phyloP scores from a whole-genome alignment of 306 rosid genomes.

The Carpinus viminea region DNA sequence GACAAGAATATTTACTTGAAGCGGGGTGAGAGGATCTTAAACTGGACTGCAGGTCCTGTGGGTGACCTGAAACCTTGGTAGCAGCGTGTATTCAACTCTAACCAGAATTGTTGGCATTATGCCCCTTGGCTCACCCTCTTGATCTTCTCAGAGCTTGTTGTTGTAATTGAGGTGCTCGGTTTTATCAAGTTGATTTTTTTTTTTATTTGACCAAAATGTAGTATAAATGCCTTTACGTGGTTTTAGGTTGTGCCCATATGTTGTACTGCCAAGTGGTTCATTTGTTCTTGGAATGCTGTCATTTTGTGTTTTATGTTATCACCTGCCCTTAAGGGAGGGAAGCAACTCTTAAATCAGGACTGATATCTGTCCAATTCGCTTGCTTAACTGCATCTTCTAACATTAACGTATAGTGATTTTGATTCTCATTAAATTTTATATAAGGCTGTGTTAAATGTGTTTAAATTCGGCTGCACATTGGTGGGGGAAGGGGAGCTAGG shows the following conservation, averaged over 20 bases:
- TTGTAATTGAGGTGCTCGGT: constrained; percentile 33
- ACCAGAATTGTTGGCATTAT: constrained; percentile 27
- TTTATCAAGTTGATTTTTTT: constrained; percentile 6
- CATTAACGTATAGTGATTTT: background rate
- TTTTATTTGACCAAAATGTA: background rate
- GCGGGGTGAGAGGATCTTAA: constrained; percentile 64
- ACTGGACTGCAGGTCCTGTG: constrained; percentile 96
- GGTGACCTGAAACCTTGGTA: constrained; percentile 92
- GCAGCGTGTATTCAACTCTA: constrained; percentile 20
- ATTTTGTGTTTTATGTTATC: background rate
- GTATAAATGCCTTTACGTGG: background rate
- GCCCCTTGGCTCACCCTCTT: constrained; percentile 15
- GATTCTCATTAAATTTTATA: background rate
- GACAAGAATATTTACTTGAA: constrained; percentile 59
- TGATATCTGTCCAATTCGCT: background rate
- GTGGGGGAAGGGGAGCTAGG: background rate
- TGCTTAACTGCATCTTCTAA: background rate
- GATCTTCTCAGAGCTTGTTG: constrained; percentile 36
- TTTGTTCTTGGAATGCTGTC: background rate
- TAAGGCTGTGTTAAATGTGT: background rate
- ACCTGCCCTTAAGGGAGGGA: background rate
- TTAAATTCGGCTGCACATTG: background rate
- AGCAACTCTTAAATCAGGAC: background rate
- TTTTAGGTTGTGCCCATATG: background rate
- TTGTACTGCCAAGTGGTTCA: background rate